Conservation (phyloP, 805 yeast genomes). For the Lipomyces starkeyi region DNA sequence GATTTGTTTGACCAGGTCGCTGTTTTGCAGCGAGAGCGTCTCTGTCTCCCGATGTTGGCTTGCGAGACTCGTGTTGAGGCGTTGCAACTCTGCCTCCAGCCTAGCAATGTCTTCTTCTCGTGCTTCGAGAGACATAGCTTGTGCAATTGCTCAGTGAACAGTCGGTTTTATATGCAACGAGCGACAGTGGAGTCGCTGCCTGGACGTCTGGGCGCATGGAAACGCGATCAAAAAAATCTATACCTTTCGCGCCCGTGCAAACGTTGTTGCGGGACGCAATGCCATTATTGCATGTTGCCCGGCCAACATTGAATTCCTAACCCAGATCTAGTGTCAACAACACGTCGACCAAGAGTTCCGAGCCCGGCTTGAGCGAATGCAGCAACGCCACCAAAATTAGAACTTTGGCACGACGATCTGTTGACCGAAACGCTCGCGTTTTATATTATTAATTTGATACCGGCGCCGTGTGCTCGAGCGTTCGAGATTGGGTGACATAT, state of each 20-base stretch:
- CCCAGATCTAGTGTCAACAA: background rate
- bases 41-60: constrained; percentile 10
- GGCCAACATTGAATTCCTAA: background rate
- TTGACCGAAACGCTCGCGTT: background rate
- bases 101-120: constrained; percentile 17
- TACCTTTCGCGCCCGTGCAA: background rate
- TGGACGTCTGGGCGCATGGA: background rate
- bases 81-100: constrained; percentile 16
- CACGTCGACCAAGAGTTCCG: background rate
- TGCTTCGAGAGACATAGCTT: background rate
- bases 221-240: background rate
- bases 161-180: background rate
- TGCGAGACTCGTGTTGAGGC: background rate
- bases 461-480: background rate
- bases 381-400: background rate
- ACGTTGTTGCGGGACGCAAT: background rate
- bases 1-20: constrained; percentile 13
- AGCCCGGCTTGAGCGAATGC: too few relatives aligned
- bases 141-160: background rate
- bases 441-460: background rate
- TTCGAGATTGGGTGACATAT: background rate
- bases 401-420: background rate
- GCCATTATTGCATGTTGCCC: background rate
- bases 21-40: constrained; percentile 9
- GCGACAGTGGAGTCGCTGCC: background rate